Conservation (phyloP, 208 protist species). For the Crithidia bombi region DNA sequence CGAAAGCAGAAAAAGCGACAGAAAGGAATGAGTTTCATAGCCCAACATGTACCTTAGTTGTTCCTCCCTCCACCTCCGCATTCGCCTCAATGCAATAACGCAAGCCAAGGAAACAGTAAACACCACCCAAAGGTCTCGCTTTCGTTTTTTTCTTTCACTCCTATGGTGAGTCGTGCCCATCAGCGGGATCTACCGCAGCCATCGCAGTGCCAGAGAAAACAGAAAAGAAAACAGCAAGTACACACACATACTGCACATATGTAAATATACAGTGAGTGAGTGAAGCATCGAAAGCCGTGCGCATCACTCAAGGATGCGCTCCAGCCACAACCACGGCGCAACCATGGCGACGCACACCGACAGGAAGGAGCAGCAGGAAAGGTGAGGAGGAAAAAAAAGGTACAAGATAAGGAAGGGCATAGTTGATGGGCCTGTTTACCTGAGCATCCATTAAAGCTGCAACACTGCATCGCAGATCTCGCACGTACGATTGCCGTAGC, state of each 20-base stretch:
- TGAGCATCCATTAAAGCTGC: not conserved
- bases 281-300: too few relatives aligned
- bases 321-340: too few relatives aligned
- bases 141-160: not conserved
- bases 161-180: not conserved
- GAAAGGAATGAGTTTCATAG: too few relatives aligned
- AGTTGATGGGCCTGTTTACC: not conserved
- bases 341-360: too few relatives aligned
- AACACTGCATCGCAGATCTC: constrained; percentile 38
- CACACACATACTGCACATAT: not conserved
- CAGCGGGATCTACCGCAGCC: not conserved
- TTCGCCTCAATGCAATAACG: too few relatives aligned
- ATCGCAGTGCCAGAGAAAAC: not conserved
- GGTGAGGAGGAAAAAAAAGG: constrained; percentile 18
- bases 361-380: not conserved
- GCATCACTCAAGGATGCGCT: too few relatives aligned
- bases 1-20: too few relatives aligned
- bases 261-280: too few relatives aligned
- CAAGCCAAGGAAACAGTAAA: not conserved
- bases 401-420: not conserved
- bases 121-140: not conserved
- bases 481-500: constrained; percentile 39
- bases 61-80: too few relatives aligned
- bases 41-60: too few relatives aligned
- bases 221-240: not conserved